Percentiles rank a stretch among this genome's conserved stretches.
Evolutionary conservation across 2,329 filamentous ascomycete species (phyloP).

Genomic region (Trichoderma citrinoviride): DNA sequence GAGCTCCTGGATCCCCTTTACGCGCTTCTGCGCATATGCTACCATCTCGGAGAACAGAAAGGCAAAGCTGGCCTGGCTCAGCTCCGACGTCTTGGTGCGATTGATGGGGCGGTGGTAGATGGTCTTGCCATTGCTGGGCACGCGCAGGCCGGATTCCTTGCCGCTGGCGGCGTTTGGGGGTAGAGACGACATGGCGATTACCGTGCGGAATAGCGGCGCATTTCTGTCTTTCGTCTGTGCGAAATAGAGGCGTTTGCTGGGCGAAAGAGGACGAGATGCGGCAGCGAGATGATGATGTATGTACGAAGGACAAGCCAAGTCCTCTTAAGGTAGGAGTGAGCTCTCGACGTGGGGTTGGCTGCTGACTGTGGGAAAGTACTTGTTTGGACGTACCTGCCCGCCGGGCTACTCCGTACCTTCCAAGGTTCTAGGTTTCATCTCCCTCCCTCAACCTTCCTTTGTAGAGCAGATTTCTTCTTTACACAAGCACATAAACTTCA

Average conservation of each 20-base stretch:
- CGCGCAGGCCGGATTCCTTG: conserved; percentile 67
- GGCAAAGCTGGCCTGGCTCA: conserved; percentile 90
- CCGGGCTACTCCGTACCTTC: too few species aligned
- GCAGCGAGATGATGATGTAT: neutral
- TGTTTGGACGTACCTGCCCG: neutral
- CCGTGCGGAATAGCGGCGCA: conserved; percentile 12
- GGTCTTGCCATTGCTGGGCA: conserved; percentile 90
- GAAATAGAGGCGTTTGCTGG: neutral
- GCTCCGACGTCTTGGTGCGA: conserved; percentile 80
- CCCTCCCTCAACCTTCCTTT: neutral
- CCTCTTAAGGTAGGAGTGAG: neutral
- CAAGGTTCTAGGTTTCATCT: neutral
- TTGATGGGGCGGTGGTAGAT: conserved; percentile 97
- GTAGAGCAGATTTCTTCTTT: neutral
- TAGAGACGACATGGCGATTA: conserved; percentile 47
- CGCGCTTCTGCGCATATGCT: conserved; percentile 83
- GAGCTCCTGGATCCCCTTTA: conserved; percentile 89
- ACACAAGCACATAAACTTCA: neutral
- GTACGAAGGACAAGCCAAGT: neutral
- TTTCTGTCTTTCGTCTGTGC: conserved; percentile 4
- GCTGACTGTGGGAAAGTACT: neutral
- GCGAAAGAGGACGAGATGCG: neutral
- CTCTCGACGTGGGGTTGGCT: conserved; percentile 10
- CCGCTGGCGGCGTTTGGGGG: conserved; percentile 46
- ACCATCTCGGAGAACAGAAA: conserved; percentile 98